phyloP scores from a whole-genome alignment of 2,329 filamentous ascomycete species.

The Lachnellula subtilissima region DNA sequence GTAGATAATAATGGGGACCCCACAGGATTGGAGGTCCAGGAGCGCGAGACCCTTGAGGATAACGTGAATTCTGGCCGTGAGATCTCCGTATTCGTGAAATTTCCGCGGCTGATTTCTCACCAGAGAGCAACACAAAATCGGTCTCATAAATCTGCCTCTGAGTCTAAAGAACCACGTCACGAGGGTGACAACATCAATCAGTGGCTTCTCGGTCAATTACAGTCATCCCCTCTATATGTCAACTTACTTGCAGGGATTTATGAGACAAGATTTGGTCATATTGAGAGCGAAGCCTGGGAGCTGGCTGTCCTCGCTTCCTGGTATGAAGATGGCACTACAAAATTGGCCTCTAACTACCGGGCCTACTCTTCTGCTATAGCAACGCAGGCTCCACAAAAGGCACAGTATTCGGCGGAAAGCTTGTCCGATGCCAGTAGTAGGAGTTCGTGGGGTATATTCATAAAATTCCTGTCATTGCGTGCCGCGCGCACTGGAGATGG shows the following conservation, averaged over 20 bases:
- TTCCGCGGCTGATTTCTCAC: conserved; percentile 13
- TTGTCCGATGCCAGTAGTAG: too few species aligned
- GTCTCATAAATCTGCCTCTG: too few species aligned
- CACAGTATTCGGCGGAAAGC: too few species aligned
- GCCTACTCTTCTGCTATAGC: conserved; percentile 2
- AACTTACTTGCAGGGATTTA: conserved; percentile 15
- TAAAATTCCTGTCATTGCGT: too few species aligned
- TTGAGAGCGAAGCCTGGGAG: conserved; percentile 11
- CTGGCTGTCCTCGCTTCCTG: conserved; percentile 14
- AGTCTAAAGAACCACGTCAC: too few species aligned
- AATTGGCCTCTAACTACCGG: background rate
- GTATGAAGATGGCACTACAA: conserved; percentile 16
- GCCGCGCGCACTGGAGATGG: too few species aligned
- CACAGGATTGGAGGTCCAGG: conserved; percentile 7
- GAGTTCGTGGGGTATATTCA: too few species aligned
- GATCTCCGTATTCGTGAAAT: conserved; percentile 20
- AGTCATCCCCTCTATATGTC: conserved; percentile 19
- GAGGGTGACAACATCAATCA: conserved; percentile 14
- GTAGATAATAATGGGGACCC: conserved; percentile 23
- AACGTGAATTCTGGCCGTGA: conserved; percentile 3
- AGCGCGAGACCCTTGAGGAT: background rate
- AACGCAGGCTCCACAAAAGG: background rate
- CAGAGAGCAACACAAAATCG: background rate
- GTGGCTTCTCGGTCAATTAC: conserved; percentile 20
- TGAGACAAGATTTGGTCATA: background rate